Conservation (phyloP, 2,329 filamentous ascomycete genomes). For the Beauveria varroae region DNA sequence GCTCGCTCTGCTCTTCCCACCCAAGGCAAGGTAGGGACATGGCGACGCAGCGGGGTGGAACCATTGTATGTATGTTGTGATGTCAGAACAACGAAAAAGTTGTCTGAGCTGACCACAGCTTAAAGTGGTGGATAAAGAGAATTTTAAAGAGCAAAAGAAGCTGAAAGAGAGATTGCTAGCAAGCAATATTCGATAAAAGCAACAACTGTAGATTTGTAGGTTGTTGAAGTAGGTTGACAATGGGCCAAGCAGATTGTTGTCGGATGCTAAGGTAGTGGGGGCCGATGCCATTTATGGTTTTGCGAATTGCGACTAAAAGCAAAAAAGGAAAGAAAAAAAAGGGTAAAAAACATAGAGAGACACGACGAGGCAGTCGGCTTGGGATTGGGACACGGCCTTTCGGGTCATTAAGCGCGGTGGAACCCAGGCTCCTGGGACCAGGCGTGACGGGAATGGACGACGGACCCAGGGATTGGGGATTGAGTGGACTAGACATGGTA, state of each 20-base stretch:
- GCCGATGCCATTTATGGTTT: constrained; percentile 28
- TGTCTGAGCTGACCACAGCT: not conserved
- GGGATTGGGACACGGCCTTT: constrained; percentile 10
- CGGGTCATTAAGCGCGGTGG: constrained; percentile 10
- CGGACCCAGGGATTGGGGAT: constrained; percentile 15
- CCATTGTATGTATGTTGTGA: constrained; percentile 1
- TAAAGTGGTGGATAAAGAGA: not conserved
- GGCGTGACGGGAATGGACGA: constrained; percentile 15
- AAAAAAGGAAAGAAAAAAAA: not conserved
- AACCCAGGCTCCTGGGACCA: constrained; percentile 7
- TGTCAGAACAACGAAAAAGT: not conserved
- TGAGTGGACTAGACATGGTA: constrained; percentile 12
- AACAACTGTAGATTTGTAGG: not conserved
- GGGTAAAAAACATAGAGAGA: constrained; percentile 10
- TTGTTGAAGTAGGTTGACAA: not conserved
- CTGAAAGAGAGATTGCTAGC: not conserved
- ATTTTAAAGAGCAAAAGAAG: not conserved
- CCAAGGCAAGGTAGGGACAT: not conserved
- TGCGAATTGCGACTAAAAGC: constrained; percentile 13
- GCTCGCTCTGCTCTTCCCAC: not conserved
- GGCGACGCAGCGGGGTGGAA: constrained; percentile 4
- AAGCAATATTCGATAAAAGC: not conserved
- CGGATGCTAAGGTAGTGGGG: constrained; percentile 18
- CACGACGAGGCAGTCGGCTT: constrained; percentile 3
- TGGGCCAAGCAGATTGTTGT: not conserved